These are phyloP conservation scores for Staphylotrichum longicolle DNA, from an alignment of 495 filamentous ascomycete species.

Conservation along the genomic window DNA sequence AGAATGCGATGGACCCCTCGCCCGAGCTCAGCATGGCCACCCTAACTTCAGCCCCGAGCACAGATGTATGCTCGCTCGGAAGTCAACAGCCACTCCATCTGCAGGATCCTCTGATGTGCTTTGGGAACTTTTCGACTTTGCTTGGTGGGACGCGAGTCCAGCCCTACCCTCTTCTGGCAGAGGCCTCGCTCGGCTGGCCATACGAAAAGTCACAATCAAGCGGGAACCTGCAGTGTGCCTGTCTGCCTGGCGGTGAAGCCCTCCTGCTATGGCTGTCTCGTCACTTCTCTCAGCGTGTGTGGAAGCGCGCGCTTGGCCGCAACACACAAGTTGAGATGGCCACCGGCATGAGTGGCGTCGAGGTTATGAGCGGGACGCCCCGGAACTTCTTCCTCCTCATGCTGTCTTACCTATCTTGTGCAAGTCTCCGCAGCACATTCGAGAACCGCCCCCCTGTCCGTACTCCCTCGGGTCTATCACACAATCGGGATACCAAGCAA, in stretches of 20 bases:
- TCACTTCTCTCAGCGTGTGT: background rate
- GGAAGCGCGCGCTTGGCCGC: background rate
- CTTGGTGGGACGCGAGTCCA: no score
- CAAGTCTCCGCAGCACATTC: background rate
- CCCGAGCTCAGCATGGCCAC: no score
- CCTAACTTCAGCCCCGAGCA: no score
- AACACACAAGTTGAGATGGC: background rate
- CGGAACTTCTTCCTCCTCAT: background rate
- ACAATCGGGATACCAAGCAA: conserved; percentile 1
- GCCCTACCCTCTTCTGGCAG: no score
- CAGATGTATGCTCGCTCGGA: no score
- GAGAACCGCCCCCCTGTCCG: background rate
- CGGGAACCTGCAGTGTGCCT: conserved; percentile 10
- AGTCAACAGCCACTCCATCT: no score
- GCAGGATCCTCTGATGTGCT: no score
- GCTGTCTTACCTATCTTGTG: conserved; percentile 4
- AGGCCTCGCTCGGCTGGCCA: no score
- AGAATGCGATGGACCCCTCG: background rate
- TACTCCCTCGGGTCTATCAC: conserved; percentile 9
- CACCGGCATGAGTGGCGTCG: conserved; percentile 11
- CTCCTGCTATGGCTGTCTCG: background rate
- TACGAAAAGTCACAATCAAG: background rate
- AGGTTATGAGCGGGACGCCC: background rate
- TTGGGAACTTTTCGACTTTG: no score
- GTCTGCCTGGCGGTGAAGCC: background rate